phyloP scores from a whole-genome alignment of 1,139 yeast species.

The Pichia sp. region DNA sequence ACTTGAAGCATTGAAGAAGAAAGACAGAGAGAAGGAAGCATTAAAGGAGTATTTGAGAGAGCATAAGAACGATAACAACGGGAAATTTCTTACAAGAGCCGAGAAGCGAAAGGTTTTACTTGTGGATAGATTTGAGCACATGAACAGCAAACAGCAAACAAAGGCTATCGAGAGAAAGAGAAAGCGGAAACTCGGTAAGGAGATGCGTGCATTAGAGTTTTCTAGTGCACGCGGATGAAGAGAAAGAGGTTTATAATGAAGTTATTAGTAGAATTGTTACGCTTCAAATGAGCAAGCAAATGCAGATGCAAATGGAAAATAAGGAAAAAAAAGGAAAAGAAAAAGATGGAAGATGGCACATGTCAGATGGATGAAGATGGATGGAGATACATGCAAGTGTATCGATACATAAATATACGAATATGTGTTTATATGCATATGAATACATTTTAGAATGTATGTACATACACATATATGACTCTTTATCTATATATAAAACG shows the following conservation, averaged over 20 bases:
- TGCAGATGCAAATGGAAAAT: background rate
- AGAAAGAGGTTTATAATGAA: conserved; percentile 10
- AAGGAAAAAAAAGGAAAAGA: background rate
- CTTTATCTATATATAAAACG: background rate
- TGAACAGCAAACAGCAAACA: conserved; percentile 80
- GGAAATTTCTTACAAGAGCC: conserved; percentile 67
- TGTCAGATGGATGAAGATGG: too few relatives aligned
- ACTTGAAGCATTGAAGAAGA: conserved; percentile 68
- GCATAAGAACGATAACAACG: conserved; percentile 27
- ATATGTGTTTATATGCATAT: background rate
- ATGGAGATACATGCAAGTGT: background rate
- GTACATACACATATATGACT: background rate
- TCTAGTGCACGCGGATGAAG: background rate
- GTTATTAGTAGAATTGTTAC: background rate
- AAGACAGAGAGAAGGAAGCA: conserved; percentile 69
- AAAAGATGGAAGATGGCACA: too few relatives aligned
- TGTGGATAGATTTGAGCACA: conserved; percentile 79
- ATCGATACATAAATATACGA: background rate
- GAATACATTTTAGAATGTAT: background rate
- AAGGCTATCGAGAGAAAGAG: conserved; percentile 90
- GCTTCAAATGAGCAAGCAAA: background rate
- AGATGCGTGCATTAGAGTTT: conserved; percentile 75
- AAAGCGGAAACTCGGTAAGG: conserved; percentile 89
- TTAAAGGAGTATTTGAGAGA: conserved; percentile 48
- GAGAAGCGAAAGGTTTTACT: conserved; percentile 83